Percentiles rank a stretch among this genome's conserved stretches.
Conservation (phyloP, 345 rosid genomes). For the Hypericum perforatum region DNA sequence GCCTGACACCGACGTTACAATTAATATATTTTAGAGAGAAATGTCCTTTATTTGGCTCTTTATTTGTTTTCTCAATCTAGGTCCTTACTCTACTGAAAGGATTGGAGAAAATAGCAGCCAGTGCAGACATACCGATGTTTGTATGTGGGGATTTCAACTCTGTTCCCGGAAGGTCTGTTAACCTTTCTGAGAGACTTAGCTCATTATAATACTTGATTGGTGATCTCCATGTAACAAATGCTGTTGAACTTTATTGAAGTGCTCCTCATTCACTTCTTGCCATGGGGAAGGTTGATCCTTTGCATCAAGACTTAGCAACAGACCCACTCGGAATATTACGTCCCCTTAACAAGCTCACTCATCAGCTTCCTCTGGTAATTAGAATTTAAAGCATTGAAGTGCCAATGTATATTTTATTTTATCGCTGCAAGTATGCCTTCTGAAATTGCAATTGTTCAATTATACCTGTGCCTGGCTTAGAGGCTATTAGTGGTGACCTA, state of each 20-base stretch:
- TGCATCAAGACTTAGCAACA: slow-evolving; percentile 65
- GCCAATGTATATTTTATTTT: background rate
- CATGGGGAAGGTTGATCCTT: slow-evolving; percentile 75
- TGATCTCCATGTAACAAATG: background rate
- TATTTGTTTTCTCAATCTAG: slow-evolving; percentile 28
- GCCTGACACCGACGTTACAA: background rate
- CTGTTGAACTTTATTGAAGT: slow-evolving; percentile 38
- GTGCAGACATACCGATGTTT: slow-evolving; percentile 97
- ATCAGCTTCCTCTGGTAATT: slow-evolving; percentile 87
- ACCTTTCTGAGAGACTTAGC: slow-evolving; percentile 10
- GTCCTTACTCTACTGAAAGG: slow-evolving; percentile 95
- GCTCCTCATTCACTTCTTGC: slow-evolving; percentile 97
- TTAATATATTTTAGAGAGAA: slow-evolving; percentile 1
- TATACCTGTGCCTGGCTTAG: too few species aligned
- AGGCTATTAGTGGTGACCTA: too few species aligned
- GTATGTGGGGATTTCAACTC: slow-evolving; percentile 98
- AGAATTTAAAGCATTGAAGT: background rate
- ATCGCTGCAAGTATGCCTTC: background rate
- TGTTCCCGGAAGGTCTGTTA: slow-evolving; percentile 72
- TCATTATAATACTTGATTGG: too few species aligned
- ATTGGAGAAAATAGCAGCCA: slow-evolving; percentile 90
- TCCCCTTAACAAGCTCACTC: slow-evolving; percentile 76
- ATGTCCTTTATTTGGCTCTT: slow-evolving; percentile 1
- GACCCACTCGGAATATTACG: slow-evolving; percentile 86
- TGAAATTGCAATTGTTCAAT: background rate